A percentile compares a stretch with the other conserved stretches of the same genome.
phyloP scores from a whole-genome alignment of 208 protist genomes.

The Phytomonas sp. region DNA sequence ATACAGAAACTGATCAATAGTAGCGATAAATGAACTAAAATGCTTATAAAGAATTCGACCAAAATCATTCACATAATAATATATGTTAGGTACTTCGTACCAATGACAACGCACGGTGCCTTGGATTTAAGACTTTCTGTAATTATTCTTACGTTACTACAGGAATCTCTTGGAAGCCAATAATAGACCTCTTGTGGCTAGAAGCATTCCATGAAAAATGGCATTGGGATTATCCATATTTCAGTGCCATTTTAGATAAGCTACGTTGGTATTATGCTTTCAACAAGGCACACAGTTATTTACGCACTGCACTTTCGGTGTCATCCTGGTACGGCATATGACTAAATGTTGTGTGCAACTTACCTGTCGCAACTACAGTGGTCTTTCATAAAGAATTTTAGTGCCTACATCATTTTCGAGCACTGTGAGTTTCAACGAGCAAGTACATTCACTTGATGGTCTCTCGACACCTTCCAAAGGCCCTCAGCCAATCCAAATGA shows the following conservation, averaged over 20 bases:
- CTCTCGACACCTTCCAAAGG: slow-evolving; percentile 21
- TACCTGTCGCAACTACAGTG: slow-evolving; percentile 94
- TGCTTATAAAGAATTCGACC: slow-evolving; percentile 61
- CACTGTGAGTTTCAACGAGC: slow-evolving; percentile 92
- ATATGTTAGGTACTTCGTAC: slow-evolving; percentile 94
- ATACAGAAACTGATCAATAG: slow-evolving; percentile 90
- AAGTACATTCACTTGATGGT: slow-evolving; percentile 76
- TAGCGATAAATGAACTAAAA: slow-evolving; percentile 90
- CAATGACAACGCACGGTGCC: slow-evolving; percentile 92
- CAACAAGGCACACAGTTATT: slow-evolving; percentile 96
- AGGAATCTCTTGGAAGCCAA: slow-evolving; percentile 80
- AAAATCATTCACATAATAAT: slow-evolving; percentile 93
- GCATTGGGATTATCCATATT: slow-evolving; percentile 83
- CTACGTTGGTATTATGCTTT: slow-evolving; percentile 92
- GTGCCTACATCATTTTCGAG: slow-evolving; percentile 96
- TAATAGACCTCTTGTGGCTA: slow-evolving; percentile 76
- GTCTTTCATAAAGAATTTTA: slow-evolving; percentile 95
- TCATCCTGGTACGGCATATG: slow-evolving; percentile 96
- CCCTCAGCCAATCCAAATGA: background rate
- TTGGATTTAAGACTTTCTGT: slow-evolving; percentile 74
- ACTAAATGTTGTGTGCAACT: slow-evolving; percentile 95
- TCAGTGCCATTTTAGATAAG: slow-evolving; percentile 86
- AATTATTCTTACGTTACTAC: slow-evolving; percentile 76
- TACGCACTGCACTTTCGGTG: slow-evolving; percentile 92
- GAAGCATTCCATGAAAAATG: slow-evolving; percentile 82